These are phyloP conservation scores for Colletotrichum phormii DNA, from an alignment of 2,329 filamentous ascomycete species.

Conservation along the genomic window DNA sequence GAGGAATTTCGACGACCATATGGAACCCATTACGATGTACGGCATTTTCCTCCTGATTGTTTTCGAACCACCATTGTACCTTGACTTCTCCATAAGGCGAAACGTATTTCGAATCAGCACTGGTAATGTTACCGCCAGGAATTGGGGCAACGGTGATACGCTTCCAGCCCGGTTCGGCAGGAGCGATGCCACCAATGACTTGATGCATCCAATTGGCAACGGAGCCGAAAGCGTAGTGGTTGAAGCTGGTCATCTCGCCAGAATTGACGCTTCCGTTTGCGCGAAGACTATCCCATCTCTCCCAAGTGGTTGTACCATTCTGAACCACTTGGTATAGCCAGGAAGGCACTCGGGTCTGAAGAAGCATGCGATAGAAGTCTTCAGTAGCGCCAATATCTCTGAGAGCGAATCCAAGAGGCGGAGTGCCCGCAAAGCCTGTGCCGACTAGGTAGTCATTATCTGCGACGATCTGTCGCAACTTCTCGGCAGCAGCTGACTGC, in stretches of 20 bases:
- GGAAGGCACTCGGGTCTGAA: slow-evolving; percentile 55
- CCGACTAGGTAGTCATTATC: slow-evolving; percentile 50
- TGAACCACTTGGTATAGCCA: slow-evolving; percentile 62
- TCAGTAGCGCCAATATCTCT: slow-evolving; percentile 43
- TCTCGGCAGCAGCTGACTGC: slow-evolving; percentile 39
- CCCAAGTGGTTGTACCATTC: slow-evolving; percentile 62
- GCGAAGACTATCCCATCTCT: slow-evolving; percentile 62
- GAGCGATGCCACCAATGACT: slow-evolving; percentile 54
- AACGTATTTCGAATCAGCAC: slow-evolving; percentile 43
- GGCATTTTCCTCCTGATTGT: slow-evolving; percentile 21
- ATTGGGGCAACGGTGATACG: slow-evolving; percentile 47
- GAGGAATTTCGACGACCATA: slow-evolving; percentile 22
- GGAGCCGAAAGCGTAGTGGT: slow-evolving; percentile 62
- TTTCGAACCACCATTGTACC: slow-evolving; percentile 43
- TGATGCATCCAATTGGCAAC: slow-evolving; percentile 60
- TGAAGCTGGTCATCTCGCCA: slow-evolving; percentile 61
- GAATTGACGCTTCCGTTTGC: slow-evolving; percentile 57
- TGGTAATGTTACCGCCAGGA: slow-evolving; percentile 51
- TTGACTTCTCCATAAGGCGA: slow-evolving; percentile 48
- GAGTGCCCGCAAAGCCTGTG: slow-evolving; percentile 59
- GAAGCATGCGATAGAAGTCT: slow-evolving; percentile 59
- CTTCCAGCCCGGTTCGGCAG: slow-evolving; percentile 55
- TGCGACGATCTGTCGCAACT: slow-evolving; percentile 47
- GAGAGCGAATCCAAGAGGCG: slow-evolving; percentile 49
- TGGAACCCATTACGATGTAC: slow-evolving; percentile 28